Conservation (phyloP, 176 grass and related monocot species). For the Olyra latifolia region DNA sequence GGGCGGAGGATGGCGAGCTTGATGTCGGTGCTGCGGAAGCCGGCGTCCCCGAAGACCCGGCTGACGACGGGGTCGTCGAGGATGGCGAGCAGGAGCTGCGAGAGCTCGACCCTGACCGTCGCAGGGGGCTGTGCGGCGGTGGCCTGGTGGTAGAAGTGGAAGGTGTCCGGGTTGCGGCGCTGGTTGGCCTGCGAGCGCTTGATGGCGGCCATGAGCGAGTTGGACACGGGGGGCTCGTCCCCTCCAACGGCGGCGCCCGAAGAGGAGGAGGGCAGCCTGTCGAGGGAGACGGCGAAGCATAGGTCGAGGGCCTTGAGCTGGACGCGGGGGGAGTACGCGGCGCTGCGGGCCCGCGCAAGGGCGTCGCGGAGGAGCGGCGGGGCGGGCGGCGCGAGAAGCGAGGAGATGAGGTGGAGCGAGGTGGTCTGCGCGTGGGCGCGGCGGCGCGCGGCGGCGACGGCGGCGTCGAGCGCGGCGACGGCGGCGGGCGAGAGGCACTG, state of each 20-base stretch:
- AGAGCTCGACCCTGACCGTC: slow-evolving; percentile 74
- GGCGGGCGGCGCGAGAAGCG: slow-evolving; percentile 36
- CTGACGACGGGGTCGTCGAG: slow-evolving; percentile 92
- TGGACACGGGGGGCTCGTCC: slow-evolving; percentile 63
- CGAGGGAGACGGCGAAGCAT: slow-evolving; percentile 77
- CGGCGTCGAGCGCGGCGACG: slow-evolving; percentile 35
- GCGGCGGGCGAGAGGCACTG: slow-evolving; percentile 47
- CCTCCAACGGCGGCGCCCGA: not conserved
- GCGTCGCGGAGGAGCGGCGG: slow-evolving; percentile 72
- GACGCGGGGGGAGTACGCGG: slow-evolving; percentile 64
- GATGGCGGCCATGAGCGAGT: slow-evolving; percentile 94
- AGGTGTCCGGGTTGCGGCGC: slow-evolving; percentile 67
- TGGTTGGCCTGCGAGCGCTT: slow-evolving; percentile 88
- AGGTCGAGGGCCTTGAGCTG: slow-evolving; percentile 92
- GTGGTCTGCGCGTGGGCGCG: slow-evolving; percentile 73
- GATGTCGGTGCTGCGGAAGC: slow-evolving; percentile 73
- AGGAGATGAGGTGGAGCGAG: slow-evolving; percentile 78
- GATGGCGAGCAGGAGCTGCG: slow-evolving; percentile 77
- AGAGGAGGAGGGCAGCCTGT: slow-evolving; percentile 53
- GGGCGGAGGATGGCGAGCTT: slow-evolving; percentile 81
- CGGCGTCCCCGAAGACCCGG: slow-evolving; percentile 85
- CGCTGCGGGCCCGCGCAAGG: slow-evolving; percentile 60
- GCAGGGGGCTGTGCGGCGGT: slow-evolving; percentile 23
- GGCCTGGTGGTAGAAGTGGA: slow-evolving; percentile 78
- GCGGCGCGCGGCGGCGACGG: slow-evolving; percentile 38